Evolutionary conservation across 148 eudicot genomes (phyloP).

Genomic region (Pharnaceum exiguum): DNA sequence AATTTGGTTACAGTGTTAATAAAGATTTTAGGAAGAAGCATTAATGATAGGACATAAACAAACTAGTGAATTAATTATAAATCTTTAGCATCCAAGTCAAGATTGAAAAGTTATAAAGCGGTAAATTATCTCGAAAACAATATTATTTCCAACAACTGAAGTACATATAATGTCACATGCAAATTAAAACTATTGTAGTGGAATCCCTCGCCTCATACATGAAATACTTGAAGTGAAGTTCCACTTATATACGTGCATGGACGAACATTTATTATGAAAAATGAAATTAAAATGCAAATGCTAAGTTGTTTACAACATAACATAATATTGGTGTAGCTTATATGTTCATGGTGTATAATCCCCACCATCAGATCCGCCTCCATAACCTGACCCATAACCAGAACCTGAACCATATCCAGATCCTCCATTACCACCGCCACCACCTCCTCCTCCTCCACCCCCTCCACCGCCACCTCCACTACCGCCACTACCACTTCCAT

Average conservation of each 20-base stretch:
- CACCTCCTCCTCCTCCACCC: constrained; percentile 34
- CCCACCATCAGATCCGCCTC: constrained; percentile 24
- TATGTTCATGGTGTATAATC: constrained; percentile 11
- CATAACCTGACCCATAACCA: constrained; percentile 25
- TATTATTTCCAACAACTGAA: too few relatives aligned
- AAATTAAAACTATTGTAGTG: not conserved
- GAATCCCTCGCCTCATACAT: not conserved
- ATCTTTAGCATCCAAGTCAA: too few relatives aligned
- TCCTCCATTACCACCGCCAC: constrained; percentile 13
- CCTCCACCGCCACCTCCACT: constrained; percentile 15
- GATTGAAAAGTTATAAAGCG: too few relatives aligned
- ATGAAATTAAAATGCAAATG: not conserved
- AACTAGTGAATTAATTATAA: too few relatives aligned
- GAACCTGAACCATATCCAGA: constrained; percentile 24
- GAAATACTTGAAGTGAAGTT: not conserved
- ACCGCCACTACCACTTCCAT: constrained; percentile 29
- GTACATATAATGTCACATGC: not conserved
- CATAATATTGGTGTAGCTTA: not conserved
- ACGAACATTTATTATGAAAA: constrained; percentile 5
- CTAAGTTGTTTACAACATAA: too few relatives aligned
- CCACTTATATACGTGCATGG: too few relatives aligned
- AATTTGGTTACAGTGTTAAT: too few relatives aligned
- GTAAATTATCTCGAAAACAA: too few relatives aligned
- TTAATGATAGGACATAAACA: too few relatives aligned
- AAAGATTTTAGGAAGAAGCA: too few relatives aligned